These are phyloP conservation scores for Vanilla planifolia DNA, from an alignment of 106 monocot genomes.

Conservation along the genomic window DNA sequence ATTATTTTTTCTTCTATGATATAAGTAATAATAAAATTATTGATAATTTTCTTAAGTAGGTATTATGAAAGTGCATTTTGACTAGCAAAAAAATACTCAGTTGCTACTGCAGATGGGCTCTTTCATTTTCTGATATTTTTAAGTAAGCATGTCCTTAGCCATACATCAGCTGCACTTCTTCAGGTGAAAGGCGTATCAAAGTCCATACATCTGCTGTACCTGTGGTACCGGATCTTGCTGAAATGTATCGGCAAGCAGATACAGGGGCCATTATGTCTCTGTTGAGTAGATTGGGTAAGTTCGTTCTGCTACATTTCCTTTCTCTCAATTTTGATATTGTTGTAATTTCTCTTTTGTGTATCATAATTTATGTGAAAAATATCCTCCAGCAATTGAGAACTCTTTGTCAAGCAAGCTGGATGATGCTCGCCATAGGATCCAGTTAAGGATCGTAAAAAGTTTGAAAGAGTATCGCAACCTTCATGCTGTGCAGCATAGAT, in stretches of 20 bases:
- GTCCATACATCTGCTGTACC: conserved; percentile 92
- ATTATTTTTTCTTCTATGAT: too few relatives aligned
- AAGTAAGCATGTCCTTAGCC: too few relatives aligned
- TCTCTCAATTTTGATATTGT: background rate
- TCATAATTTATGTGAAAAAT: conserved; percentile 1
- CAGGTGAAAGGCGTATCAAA: conserved; percentile 92
- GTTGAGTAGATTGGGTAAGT: conserved; percentile 74
- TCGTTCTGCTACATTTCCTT: conserved; percentile 15
- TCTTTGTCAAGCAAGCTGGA: conserved; percentile 77
- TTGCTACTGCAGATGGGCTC: too few relatives aligned
- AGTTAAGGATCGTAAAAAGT: conserved; percentile 73
- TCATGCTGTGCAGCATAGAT: conserved; percentile 77
- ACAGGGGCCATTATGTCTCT: conserved; percentile 73
- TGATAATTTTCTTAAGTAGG: too few relatives aligned
- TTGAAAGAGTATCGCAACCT: conserved; percentile 95
- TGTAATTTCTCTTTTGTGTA: conserved; percentile 1
- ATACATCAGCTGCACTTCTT: conserved; percentile 73
- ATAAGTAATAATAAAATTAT: too few relatives aligned
- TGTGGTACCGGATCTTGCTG: conserved; percentile 84
- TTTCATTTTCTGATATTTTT: too few relatives aligned
- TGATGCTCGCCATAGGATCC: conserved; percentile 72
- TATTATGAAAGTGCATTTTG: too few relatives aligned
- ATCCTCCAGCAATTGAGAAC: conserved; percentile 78
- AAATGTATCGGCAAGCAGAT: conserved; percentile 97
- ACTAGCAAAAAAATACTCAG: too few relatives aligned